Evolutionary conservation across 2,329 filamentous ascomycete species (phyloP), one percentile per base, ranked within the genome.

Genomic region (Penicillium sp.): DNA sequence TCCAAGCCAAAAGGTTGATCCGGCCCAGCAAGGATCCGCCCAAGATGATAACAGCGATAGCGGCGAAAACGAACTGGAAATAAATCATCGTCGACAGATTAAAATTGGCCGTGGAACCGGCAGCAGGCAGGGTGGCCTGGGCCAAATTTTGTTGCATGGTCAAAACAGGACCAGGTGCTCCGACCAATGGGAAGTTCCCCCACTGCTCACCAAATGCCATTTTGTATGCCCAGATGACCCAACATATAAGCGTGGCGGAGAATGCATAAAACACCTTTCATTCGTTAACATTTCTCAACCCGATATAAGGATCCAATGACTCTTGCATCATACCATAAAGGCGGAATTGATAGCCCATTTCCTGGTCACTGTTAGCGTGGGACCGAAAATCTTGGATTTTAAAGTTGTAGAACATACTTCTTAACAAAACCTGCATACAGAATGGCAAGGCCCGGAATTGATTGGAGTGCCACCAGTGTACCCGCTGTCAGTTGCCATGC

Each of bases 201-300:
- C 79, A 81, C 80, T 81, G 73, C 53, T 75, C 65, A 49, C 79
- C 79, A 59, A 82, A 82, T 3, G 67, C 74, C 42, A 79, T 73
- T 57, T 80, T 78, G 65, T 81, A 81, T 14, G 70, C 78, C 72
- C 74, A 81, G 9, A 81, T 69, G 4, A 80, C 77, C 79, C 79
- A 81, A 64, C 73, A 76, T 51, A 82, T 75, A 20, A 82, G 72
- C 6, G 77, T 75, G 18, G 73, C 70, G 35, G 35, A 40, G 35
- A 40, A 40, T 18, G 35, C 35, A 11, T 40, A 40, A 8, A 40
- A 40, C 2, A 40, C 35, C 35, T 40, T 40, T 40, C 8, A 8
- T 20, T 4, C 3, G 35, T 15, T 15, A 35, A 6, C 31, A n/a
- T n/a, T 35, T 4, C 3, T 29, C 27, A 4, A 12, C 5, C 11